Conservation (phyloP, 306 rosid genomes). For the Acacia acuminata region DNA sequence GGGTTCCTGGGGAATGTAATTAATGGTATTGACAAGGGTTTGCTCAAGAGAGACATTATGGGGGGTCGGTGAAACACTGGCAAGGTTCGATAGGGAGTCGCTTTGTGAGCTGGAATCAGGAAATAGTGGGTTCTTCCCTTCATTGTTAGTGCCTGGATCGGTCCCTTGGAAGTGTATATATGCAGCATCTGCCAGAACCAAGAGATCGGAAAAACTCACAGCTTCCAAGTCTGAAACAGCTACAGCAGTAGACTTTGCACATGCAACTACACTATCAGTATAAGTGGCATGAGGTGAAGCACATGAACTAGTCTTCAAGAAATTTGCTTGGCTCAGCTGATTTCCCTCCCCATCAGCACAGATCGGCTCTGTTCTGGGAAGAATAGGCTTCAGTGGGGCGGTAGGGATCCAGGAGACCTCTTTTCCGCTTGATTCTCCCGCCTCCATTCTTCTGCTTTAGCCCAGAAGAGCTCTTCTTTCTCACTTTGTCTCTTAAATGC, state of each 20-base stretch:
- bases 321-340: background rate
- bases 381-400: constrained; percentile 40
- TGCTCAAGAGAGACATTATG: background rate
- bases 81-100: background rate
- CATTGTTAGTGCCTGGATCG: constrained; percentile 4
- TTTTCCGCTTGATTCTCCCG: constrained; percentile 12
- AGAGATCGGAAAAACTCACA: constrained; percentile 19
- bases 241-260: background rate
- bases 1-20: constrained; percentile 19
- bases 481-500: background rate
- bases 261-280: constrained; percentile 19
- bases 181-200: constrained; percentile 32
- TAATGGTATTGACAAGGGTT: background rate
- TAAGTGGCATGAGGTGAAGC: background rate
- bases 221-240: constrained; percentile 8
- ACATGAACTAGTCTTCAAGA: background rate
- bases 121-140: constrained; percentile 5
- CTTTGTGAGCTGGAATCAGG: constrained; percentile 6
- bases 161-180: background rate
- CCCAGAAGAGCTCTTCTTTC: background rate
- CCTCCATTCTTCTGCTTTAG: constrained; percentile 33
- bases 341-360: constrained; percentile 20
- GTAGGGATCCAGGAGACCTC: constrained; percentile 37
- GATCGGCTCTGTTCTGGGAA: constrained; percentile 38
- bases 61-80: background rate